Conservation (phyloP, 1,284 basidiomycete genomes). For the Ustilago sp. region DNA sequence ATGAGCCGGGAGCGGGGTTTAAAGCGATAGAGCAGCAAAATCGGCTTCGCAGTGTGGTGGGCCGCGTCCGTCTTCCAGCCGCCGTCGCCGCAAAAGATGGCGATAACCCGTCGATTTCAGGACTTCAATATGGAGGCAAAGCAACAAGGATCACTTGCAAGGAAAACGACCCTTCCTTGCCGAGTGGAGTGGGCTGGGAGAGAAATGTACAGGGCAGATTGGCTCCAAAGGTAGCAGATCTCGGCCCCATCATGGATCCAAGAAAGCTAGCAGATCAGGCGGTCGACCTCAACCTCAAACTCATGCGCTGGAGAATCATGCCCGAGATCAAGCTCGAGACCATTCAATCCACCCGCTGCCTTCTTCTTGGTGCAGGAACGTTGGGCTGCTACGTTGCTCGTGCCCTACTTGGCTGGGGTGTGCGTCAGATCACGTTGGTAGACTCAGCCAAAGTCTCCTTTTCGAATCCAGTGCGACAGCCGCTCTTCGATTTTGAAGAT, state of each 20-base stretch:
- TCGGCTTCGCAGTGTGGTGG: constrained; percentile 23
- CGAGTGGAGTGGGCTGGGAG: constrained; percentile 91
- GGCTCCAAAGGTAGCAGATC: constrained; percentile 86
- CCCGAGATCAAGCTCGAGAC: constrained; percentile 89
- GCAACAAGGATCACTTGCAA: constrained; percentile 23
- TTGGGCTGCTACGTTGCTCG: constrained; percentile 95
- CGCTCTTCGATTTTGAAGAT: constrained; percentile 93
- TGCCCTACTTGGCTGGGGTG: constrained; percentile 87
- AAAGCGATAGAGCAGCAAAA: neutral
- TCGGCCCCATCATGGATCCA: constrained; percentile 97
- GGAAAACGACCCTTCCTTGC: constrained; percentile 62
- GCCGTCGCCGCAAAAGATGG: neutral
- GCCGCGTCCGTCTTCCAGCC: constrained; percentile 21
- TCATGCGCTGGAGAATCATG: constrained; percentile 97
- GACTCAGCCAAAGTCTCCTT: constrained; percentile 92
- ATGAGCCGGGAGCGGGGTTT: constrained; percentile 23
- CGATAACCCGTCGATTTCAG: neutral
- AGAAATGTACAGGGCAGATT: constrained; percentile 86
- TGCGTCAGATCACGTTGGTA: constrained; percentile 90
- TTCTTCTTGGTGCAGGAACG: constrained; percentile 93
- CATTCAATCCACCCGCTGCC: constrained; percentile 81
- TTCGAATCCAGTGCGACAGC: constrained; percentile 96
- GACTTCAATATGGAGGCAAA: constrained; percentile 10
- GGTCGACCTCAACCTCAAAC: constrained; percentile 93
- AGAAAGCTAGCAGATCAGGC: constrained; percentile 87